phyloP scores from a whole-genome alignment of 2,329 filamentous ascomycete genomes.

The Ophiostoma tasmaniense region DNA sequence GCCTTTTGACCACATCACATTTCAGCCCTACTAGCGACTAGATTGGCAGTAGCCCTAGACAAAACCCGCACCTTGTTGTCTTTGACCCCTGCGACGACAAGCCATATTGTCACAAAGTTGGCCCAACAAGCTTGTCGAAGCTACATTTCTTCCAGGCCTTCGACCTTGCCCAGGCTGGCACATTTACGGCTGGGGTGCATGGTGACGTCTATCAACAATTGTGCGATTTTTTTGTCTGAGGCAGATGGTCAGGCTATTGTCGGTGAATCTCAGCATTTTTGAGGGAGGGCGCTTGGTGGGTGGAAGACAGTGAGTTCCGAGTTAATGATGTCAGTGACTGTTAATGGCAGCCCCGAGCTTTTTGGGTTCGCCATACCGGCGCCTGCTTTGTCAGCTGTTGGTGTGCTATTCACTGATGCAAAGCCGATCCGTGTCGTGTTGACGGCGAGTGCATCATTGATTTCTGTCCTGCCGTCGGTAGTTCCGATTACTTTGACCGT shows the following conservation, averaged over 20 bases:
- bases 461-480: neutral
- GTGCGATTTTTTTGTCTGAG: neutral
- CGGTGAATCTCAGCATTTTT: neutral
- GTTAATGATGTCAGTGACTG: neutral
- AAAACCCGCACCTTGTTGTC: neutral
- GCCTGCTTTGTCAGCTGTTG: neutral
- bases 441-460: neutral
- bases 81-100: neutral
- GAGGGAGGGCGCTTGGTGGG: neutral
- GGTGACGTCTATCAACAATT: neutral
- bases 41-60: neutral
- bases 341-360: neutral
- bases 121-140: neutral
- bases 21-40: neutral
- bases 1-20: neutral
- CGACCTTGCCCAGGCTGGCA: neutral
- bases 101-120: neutral
- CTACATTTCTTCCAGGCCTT: neutral
- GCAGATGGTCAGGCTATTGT: neutral
- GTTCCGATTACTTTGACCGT: no score
- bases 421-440: neutral
- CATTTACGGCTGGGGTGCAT: neutral
- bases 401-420: neutral
- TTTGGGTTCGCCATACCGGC: neutral
- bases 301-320: neutral